phyloP scores from a whole-genome alignment of 2,329 filamentous ascomycete species.

The Pseudocercospora fuligena region DNA sequence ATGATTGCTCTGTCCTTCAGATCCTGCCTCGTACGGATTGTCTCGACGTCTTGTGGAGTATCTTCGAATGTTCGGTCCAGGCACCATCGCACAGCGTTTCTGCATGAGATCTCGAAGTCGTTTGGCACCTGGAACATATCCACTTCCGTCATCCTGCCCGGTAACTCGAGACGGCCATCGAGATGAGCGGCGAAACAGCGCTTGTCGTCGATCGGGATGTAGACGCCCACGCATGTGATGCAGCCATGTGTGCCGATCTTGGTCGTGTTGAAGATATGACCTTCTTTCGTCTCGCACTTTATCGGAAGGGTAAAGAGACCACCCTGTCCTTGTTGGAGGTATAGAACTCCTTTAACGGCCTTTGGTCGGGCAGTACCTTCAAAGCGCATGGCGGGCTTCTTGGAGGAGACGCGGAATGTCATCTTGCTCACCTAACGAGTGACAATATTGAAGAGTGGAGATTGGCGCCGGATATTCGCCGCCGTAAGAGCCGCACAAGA shows the following conservation, averaged over 20 bases:
- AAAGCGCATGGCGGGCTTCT: no score
- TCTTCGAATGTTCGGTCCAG: conserved; percentile 2
- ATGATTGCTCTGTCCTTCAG: conserved; percentile 9
- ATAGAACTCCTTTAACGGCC: neutral
- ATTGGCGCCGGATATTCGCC: no score
- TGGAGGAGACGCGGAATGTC: no score
- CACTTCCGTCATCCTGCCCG: neutral
- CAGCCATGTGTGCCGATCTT: conserved; percentile 11
- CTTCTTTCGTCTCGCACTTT: neutral
- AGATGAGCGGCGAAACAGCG: conserved; percentile 15
- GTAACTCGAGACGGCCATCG: neutral
- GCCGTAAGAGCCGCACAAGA: no score
- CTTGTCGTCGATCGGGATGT: conserved; percentile 10
- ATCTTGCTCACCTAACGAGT: no score
- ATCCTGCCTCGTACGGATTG: neutral
- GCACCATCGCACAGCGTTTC: neutral
- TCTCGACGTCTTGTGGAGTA: neutral
- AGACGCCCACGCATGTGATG: conserved; percentile 13
- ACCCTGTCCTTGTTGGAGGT: neutral
- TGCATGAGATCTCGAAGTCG: neutral
- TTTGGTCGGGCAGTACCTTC: neutral
- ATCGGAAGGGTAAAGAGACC: neutral
- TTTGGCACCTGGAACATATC: neutral
- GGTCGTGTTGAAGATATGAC: neutral
- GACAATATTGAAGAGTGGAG: no score